Percentiles rank a stretch among this genome's conserved stretches.
Conservation (phyloP, 2,329 filamentous ascomycete species). For the Ramularia collo-cygni region DNA sequence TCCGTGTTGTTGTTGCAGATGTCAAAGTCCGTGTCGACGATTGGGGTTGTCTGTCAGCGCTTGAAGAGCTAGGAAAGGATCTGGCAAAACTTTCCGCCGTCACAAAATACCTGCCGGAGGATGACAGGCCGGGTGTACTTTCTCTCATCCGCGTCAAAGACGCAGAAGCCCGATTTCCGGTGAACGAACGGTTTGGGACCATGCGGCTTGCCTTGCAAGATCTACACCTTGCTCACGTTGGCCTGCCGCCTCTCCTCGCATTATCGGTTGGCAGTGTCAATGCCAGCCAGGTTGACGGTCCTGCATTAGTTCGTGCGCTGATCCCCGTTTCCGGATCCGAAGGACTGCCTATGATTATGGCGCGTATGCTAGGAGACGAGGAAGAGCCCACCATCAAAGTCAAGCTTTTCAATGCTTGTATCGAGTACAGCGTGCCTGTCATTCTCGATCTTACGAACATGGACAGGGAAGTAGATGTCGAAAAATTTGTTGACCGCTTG, state of each 20-base stretch:
- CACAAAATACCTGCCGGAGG: conserved; percentile 89
- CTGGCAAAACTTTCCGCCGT: conserved; percentile 76
- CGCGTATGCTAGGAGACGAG: conserved; percentile 85
- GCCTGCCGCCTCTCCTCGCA: conserved; percentile 73
- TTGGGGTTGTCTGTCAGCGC: conserved; percentile 56
- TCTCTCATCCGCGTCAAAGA: conserved; percentile 63
- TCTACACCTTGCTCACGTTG: conserved; percentile 72
- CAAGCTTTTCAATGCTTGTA: conserved; percentile 72
- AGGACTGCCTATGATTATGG: conserved; percentile 66
- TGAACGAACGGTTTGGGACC: conserved; percentile 63
- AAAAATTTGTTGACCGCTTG: conserved; percentile 65
- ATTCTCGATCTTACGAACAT: conserved; percentile 73
- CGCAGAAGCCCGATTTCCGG: conserved; percentile 53
- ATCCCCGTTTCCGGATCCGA: conserved; percentile 35
- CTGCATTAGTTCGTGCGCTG: conserved; percentile 66
- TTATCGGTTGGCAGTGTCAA: conserved; percentile 64
- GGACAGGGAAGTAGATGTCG: conserved; percentile 26
- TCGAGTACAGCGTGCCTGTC: conserved; percentile 85
- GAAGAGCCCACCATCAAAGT: conserved; percentile 86
- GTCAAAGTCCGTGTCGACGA: conserved; percentile 58
- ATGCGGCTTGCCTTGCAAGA: conserved; percentile 52
- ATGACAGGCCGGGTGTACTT: conserved; percentile 83
- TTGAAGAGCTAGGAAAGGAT: conserved; percentile 67
- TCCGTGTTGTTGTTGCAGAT: conserved; percentile 62
- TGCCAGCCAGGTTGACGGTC: conserved; percentile 47